A percentile compares a stretch with the other conserved stretches of the same genome.
Evolutionary conservation across 1,284 basidiomycete genomes (phyloP).

Genomic region (Ganoderma sinense): DNA sequence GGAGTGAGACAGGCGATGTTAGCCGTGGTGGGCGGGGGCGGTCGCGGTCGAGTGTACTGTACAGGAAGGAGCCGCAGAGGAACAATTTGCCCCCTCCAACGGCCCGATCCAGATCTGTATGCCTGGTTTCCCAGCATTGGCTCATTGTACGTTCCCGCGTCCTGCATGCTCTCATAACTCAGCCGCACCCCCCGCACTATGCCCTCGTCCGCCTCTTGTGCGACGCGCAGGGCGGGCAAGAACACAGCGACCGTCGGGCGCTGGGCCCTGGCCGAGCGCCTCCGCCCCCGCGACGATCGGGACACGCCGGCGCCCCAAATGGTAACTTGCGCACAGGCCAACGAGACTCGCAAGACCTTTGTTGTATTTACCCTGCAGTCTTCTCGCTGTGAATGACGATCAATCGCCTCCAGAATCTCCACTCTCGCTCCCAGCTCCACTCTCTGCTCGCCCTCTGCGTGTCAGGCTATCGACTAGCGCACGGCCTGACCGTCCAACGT

Average conservation of each 20-base stretch:
- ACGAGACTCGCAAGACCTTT: neutral
- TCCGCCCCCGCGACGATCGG: neutral
- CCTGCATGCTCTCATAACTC: neutral
- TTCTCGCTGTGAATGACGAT: neutral
- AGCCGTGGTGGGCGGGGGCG: slow-evolving; percentile 12
- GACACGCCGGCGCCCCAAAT: neutral
- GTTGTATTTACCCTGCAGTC: neutral
- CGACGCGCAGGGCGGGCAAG: neutral
- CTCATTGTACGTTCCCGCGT: neutral
- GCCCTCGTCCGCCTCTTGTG: neutral
- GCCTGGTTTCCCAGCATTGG: slow-evolving; percentile 2
- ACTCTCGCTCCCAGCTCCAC: neutral
- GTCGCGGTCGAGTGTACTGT: slow-evolving; percentile 14
- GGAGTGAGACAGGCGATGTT: slow-evolving; percentile 15
- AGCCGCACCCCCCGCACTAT: neutral
- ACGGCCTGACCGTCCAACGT: neutral
- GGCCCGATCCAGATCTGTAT: slow-evolving; percentile 4
- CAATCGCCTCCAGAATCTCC: neutral
- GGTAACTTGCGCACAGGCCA: neutral
- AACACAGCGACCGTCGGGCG: neutral
- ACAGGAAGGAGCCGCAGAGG: neutral
- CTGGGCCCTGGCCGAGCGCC: too few species aligned
- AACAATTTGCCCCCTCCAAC: slow-evolving; percentile 14
- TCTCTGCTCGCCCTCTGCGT: neutral
- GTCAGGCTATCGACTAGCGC: neutral